Base-by-base conservation (phyloP, 1,284 basidiomycete species). In the Rhodotorula sp. region DNA sequence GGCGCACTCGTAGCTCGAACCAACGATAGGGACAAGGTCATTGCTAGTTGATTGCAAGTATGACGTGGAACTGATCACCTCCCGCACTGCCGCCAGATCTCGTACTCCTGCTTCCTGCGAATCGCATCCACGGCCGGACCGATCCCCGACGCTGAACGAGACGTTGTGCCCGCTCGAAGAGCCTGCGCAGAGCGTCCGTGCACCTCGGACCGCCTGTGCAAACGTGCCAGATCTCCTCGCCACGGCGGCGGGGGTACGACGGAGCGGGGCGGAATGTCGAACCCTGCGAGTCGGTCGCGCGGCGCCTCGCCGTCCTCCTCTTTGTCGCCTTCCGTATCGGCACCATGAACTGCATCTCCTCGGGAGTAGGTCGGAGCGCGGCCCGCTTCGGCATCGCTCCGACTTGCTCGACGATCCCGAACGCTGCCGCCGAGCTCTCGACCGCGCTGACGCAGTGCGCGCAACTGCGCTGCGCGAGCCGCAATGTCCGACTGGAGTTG, bases 401-500 rank as follows among this genome's bases (percentile, higher is more conserved):
- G 15, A 20, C 60, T 21, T 31, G 29, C 23, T 14, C 62, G n/a
- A 62, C 26, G 46, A 43, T 56, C 54, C 34, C 61, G 6, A 26
- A 64, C 54, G 26, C 65, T 66, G 6, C 61, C 21, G 18, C 49
- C 60, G 3, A 66, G 31, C n/a, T 71, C 67, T 1, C 46, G 18
- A 12, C 58, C 64, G 0, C 70, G 26, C 54, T 18, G 56, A 0
- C 70, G 34, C 48, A 71, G 34, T 1, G 62, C 57, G 3, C 67
- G 46, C 48, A 71, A 57, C 56, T 68, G 59, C 34, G 34, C 47
- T 0, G 67, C 70, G 0, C 67, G 52, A 7, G 39, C 3, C 2
- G 67, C 67, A 20, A 71, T 71, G 31, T 71, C 70, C 3, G 46
- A 26, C 57, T 71, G 70, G 2, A 71, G 67, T 12, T 56, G 39